These are phyloP conservation scores for Hirschfeldia incana DNA, from an alignment of 345 rosid genomes.

Conservation along the genomic window DNA sequence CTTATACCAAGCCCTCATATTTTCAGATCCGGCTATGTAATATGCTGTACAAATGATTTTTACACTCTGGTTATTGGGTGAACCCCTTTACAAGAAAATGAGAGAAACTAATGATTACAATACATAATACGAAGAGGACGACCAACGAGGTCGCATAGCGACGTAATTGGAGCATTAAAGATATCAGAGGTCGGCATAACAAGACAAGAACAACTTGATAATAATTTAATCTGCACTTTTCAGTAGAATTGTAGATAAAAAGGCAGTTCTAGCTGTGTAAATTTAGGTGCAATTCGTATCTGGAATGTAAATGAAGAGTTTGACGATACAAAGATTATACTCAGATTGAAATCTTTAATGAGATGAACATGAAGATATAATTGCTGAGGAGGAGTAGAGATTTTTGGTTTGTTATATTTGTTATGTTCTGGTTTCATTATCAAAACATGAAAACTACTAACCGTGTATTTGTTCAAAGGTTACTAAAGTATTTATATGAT, in stretches of 20 bases:
- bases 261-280: background rate
- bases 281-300: background rate
- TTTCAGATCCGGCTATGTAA: too few relatives aligned
- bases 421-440: background rate
- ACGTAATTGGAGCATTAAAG: slow-evolving; percentile 21
- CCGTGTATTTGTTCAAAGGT: background rate
- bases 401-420: background rate
- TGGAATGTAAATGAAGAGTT: background rate
- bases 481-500: background rate
- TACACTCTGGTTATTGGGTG: slow-evolving; percentile 15
- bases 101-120: slow-evolving; percentile 5
- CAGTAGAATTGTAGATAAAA: background rate
- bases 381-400: background rate
- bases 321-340: background rate
- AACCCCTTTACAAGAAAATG: background rate
- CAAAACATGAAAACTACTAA: background rate
- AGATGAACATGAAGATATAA: background rate
- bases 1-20: too few relatives aligned
- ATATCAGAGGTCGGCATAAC: slow-evolving; percentile 36
- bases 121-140: background rate
- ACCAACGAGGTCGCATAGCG: slow-evolving; percentile 1
- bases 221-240: slow-evolving; percentile 8
- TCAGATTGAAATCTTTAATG: background rate
- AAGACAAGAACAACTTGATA: slow-evolving; percentile 27
- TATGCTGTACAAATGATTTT: background rate